Base-by-base conservation (phyloP, 2,329 filamentous ascomycete species). In the Ceratocystis ficicola region DNA sequence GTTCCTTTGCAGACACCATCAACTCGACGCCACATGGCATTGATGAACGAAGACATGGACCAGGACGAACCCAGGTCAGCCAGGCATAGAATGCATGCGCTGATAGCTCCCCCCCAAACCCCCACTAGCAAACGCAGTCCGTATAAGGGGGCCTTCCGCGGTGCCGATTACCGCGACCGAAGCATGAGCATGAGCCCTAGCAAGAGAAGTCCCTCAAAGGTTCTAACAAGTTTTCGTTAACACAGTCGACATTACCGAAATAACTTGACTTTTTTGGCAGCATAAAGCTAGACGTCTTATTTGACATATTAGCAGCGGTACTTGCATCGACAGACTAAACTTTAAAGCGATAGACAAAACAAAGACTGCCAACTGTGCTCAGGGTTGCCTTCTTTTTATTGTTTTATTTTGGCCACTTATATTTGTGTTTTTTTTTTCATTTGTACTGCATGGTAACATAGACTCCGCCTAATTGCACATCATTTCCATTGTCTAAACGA, bases 1-100 rank as follows among this genome's bases (percentile, higher is more conserved):
- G 75, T 76, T 17, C 76, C 76, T 3, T 73, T 77, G 55, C 73
- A 76, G 68, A 77, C 75, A 4, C 76, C 76, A 5, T 73, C 72
- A 6, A 73, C 73, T 57, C 72, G 76, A 52, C 72, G 75, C 30
- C 73, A 74, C 5, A 63, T 68, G 66, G 63, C 60, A n/a, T 63
- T 68, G 28, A 65, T 68, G 64, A 61, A 64, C 41, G 63, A 63
- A 22, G 44, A 41, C 2, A 63, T 44, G 6, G 63, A 68, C 5
- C 57, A 36, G 17, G 66, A 68, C 15, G 66, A 66, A 36, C 63
- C 64, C 28, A 60, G 66, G 22, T 65, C 66, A 10, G 44, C 59
- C n/a, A 59, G 66, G 25, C 64, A 30, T 20, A 57, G 66, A 25
- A 57, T 68, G 28, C 63, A 65, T 59, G 61, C 63, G 12, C 50